Evolutionary conservation across 805 yeast genomes (phyloP), one percentile per base, ranked within the genome.

Genomic region (Wickerhamomyces rabaulensis): DNA sequence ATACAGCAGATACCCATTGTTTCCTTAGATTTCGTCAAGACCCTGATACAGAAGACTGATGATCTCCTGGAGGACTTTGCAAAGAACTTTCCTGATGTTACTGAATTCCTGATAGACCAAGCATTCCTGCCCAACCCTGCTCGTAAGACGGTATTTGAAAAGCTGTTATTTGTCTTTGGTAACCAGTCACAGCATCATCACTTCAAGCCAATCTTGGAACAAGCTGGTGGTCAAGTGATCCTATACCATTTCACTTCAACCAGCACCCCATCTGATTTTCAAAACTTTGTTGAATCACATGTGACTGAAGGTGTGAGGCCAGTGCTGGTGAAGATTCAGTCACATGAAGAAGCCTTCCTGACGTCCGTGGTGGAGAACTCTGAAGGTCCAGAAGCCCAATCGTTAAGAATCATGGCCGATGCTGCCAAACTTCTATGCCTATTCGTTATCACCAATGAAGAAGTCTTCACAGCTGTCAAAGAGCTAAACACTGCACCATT

Each of bases 1-100:
- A 52, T 63, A 16, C 43, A 48, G 8, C 55, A 52, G 9, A 52
- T 68, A 0, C 69, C 71, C 1, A 51, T 71, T 2, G 62, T 63
- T 3, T 52, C 49, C 12, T 42, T 45, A 8, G 59, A 51, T 2
- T 68, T 50, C 44, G 45, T 56, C 1, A 46, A 55, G 2, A 57
- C 56, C 0, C 36, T 68, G 1, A 31, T 42, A 1, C 46, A 31
- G 1, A 40, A 48, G 3, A 57, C 51, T 6, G 51, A 51, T 6
- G 37, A 21, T 15, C 33, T 54, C 39, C 47, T 52, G 23, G 19
- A 36, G 2, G 49, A 61, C 36, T 63, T 57, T 48, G 55, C 56
- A 13, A 39, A 13, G 2, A 46, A 44, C 21, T 40, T 61, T 21
- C 71, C 71, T 2, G 57, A 60, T 20, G 46, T 51, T 19, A 42